phyloP scores from a whole-genome alignment of 2,329 filamentous ascomycete species.

The Cladophialophora exuberans region DNA sequence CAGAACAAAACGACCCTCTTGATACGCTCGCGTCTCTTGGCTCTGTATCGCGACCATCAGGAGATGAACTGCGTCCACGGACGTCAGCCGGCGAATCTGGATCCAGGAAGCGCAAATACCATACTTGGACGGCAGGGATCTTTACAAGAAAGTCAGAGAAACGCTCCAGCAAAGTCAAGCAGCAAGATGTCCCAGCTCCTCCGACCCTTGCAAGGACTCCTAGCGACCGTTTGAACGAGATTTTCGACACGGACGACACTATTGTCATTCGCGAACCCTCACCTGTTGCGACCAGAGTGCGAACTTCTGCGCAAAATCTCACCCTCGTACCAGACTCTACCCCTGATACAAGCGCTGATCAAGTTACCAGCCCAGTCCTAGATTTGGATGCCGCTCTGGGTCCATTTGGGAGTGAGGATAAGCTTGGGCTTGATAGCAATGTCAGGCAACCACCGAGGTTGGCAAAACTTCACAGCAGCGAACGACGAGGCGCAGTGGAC shows the following conservation, averaged over 20 bases:
- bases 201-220: constrained; percentile 46
- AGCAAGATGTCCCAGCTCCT: constrained; percentile 45
- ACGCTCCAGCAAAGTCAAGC: constrained; percentile 47
- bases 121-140: constrained; percentile 60
- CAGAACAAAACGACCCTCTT: constrained; percentile 31
- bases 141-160: constrained; percentile 54
- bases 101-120: constrained; percentile 74
- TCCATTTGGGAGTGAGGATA: constrained; percentile 76
- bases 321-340: background rate
- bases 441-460: constrained; percentile 39
- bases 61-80: constrained; percentile 32
- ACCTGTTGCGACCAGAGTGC: constrained; percentile 25
- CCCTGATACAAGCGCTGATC: constrained; percentile 54
- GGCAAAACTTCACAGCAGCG: constrained; percentile 54
- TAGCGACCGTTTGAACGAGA: constrained; percentile 47
- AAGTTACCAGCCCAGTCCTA: constrained; percentile 77
- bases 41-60: constrained; percentile 3
- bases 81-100: constrained; percentile 41
- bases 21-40: constrained; percentile 14
- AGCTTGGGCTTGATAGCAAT: constrained; percentile 38
- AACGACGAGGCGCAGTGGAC: constrained; percentile 47
- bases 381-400: constrained; percentile 92
- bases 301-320: constrained; percentile 10
- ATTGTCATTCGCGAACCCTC: constrained; percentile 50
- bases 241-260: constrained; percentile 55